Base-by-base conservation (phyloP, 2,329 filamentous ascomycete species). In the Talaromyces atroroseus region DNA sequence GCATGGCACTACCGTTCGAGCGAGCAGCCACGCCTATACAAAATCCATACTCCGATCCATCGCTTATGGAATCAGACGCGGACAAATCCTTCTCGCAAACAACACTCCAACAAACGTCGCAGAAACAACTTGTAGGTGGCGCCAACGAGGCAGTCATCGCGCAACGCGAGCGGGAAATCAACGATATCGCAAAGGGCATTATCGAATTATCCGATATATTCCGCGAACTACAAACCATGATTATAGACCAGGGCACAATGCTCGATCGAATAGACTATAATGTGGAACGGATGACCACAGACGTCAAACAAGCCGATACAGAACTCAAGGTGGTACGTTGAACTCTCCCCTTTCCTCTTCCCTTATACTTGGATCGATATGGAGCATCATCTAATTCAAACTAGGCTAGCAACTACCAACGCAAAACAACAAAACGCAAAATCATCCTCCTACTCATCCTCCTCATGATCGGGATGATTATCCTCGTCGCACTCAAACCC, bases 191-290 rank as follows among this genome's bases (percentile, higher is more conserved):
- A 2, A 92, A 96, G 70, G 92, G 94, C 57, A 97, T 99, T 72
- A 97, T 99, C 66, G 92, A 97, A 69, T 79, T 99, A 7, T 90
- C 92, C 3, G 94, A 96, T 70, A 90, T 99, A 51, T 99, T 99
- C 77, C 90, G 95, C 60, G 94, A 99, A 66, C 78, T 99, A 29
- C 94, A 99, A 73, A 87, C 81, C 49, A 97, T 99, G 92, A 90
- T 95, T 64, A 92, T 95, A 62, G 89, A 94, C 68, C 89, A 94
- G 71, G 90, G 90, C 53, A 94, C 90, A 14, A 89, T 95, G 82
- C 80, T 96, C 21, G 92, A 95, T 72, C 87, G 94, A 66, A 95
- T 95, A 65, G 95, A 99, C 73, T 99, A 96, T 76, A 99, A 99
- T 66, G 91, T 99, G 53, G 94, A 99, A 75, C 83, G 87, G 59